Percentiles rank a stretch among this genome's conserved stretches.
Evolutionary conservation across 352 stramenopile species (phyloP).

Genomic region (Globisporangium barbulae): DNA sequence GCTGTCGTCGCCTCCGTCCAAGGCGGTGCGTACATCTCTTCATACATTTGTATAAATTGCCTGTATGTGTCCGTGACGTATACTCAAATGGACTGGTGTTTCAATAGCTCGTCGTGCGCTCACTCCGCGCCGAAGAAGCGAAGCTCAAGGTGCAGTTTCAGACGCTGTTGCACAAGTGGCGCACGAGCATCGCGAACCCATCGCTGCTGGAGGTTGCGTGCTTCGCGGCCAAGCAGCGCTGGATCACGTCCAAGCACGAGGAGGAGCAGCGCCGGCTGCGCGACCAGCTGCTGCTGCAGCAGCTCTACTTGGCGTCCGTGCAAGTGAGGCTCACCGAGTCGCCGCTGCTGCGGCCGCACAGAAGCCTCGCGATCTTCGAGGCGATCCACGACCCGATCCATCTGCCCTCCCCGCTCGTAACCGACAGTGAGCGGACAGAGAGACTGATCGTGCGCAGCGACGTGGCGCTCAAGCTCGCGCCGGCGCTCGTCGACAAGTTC

Average conservation of each 20-base stretch:
- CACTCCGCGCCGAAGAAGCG: slow-evolving; percentile 4
- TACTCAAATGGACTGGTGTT: background rate
- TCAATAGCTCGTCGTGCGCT: background rate
- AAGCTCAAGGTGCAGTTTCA: background rate
- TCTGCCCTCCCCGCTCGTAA: background rate
- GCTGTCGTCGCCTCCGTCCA: background rate
- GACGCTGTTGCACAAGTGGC: slow-evolving; percentile 29
- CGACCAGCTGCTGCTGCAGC: slow-evolving; percentile 38
- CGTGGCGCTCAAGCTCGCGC: slow-evolving; percentile 27
- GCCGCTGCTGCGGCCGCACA: slow-evolving; percentile 31
- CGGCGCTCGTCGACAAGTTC: slow-evolving; percentile 36
- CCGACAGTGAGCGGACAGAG: slow-evolving; percentile 19
- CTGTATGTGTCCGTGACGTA: background rate
- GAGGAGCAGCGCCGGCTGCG: slow-evolving; percentile 39
- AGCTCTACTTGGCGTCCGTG: slow-evolving; percentile 33
- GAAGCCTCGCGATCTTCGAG: slow-evolving; percentile 46
- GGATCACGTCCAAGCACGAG: slow-evolving; percentile 40
- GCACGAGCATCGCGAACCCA: slow-evolving; percentile 25
- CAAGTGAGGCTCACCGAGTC: slow-evolving; percentile 41
- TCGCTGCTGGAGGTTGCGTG: slow-evolving; percentile 35
- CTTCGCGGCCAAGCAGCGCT: slow-evolving; percentile 44
- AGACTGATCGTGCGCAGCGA: slow-evolving; percentile 37
- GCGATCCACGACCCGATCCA: slow-evolving; percentile 32
- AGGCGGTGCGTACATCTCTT: background rate
- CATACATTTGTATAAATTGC: background rate